Evolutionary conservation across 139 green algal genomes (phyloP), one percentile per base, ranked within the genome.

Genomic region (Chlamydomonas sphaeroides): DNA sequence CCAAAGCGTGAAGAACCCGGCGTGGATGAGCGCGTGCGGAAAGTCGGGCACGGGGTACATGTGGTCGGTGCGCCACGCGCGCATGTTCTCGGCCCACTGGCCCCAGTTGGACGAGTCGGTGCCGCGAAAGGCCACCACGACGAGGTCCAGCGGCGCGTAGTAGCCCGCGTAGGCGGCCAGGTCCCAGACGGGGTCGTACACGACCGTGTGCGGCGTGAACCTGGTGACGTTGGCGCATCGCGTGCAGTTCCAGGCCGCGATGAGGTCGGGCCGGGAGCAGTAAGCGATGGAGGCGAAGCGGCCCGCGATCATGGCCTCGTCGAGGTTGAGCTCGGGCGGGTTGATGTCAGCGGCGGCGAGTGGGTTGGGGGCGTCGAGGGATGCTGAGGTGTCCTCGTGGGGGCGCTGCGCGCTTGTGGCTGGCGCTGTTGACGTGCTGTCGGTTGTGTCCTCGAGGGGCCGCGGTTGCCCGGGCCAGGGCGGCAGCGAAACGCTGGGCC

Each of bases 1-100:
- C 81, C 78, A 90, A 32, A 90, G 48, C 32, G 84, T 71, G 30
- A 61, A 79, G 42, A 85, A 88, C 7, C 84, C 84, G 30, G 78
- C 63, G 65, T 88, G 84, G 25, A 88, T 78, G 21, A 88, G 49
- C 32, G 84, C 84, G 51, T 80, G 56, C 33, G 84, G 84, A 30
- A 70, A 65, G 36, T 65, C 63, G 4, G 76, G 74, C 32, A 80
- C 53, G 4, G 84, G 84, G 63, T 84, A 88, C 78, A 83, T 85
- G 61, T 85, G 66, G 70, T 86, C 78, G 14, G 79, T 79, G 25
- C 91, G 88, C 93, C 93, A 95, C 10, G 90, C 88, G n/a, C 89
- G 89, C 89, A 98, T 94, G 87, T 97, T 95, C 39, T 97, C 87
- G 3, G 90, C 90, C 94, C 93, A 95, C 70, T 95, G 93, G 42